Percentiles rank a stretch among this genome's conserved stretches.
Evolutionary conservation across 2,329 filamentous ascomycete species (phyloP).

Genomic region (Decorospora gaudefroyi): DNA sequence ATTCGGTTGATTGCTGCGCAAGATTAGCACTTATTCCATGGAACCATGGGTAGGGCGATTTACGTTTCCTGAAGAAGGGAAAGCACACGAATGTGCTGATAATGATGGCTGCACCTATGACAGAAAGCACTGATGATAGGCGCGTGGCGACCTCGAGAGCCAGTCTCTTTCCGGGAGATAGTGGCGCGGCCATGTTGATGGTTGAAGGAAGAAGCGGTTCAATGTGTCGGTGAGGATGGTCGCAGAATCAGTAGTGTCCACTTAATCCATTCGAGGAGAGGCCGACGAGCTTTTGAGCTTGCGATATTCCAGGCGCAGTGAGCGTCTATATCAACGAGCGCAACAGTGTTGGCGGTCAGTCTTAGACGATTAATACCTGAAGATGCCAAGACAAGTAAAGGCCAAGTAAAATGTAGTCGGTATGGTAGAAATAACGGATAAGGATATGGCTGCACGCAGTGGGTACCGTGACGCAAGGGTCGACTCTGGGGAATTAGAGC

Average conservation of each 20-base stretch:
- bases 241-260: not conserved
- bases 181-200: constrained; percentile 18
- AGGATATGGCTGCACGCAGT: not conserved
- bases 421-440: not conserved
- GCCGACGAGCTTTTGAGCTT: not conserved
- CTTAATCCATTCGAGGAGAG: not conserved
- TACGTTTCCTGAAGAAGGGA: constrained; percentile 70
- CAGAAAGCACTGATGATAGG: constrained; percentile 69
- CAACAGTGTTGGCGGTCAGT: not conserved
- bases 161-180: constrained; percentile 20
- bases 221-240: not conserved
- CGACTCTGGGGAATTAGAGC: not conserved
- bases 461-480: constrained; percentile 1
- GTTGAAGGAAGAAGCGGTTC: not conserved
- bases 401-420: not conserved
- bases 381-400: not conserved
- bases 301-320: not conserved
- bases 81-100: constrained; percentile 71
- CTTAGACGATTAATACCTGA: not conserved
- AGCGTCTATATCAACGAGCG: not conserved
- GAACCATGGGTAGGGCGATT: not conserved
- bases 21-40: not conserved
- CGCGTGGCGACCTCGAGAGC: constrained; percentile 68
- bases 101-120: constrained; percentile 72
- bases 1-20: constrained; percentile 72